Conservation (phyloP, 1,139 yeast genomes). For the Spathaspora jeffriesii region DNA sequence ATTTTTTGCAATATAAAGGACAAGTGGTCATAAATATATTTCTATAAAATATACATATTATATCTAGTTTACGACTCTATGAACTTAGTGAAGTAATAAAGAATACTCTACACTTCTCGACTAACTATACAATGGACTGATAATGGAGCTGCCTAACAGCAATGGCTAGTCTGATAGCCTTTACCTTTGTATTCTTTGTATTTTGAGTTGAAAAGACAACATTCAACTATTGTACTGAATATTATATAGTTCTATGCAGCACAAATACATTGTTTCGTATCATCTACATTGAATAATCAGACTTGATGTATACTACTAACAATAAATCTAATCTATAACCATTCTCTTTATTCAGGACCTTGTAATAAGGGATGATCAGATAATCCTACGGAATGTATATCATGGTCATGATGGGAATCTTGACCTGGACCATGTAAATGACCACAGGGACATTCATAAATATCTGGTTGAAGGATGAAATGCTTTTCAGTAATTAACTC, state of each 20-base stretch:
- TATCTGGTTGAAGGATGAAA: constrained; percentile 3
- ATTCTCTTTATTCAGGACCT: constrained; percentile 30
- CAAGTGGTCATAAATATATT: neutral
- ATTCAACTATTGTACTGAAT: neutral
- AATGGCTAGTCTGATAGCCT: no score
- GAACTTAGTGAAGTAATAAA: neutral
- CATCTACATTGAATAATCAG: neutral
- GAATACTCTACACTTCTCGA: neutral
- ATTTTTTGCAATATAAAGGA: neutral
- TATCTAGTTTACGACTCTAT: neutral
- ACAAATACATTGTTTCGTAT: neutral
- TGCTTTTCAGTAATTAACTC: constrained; percentile 10
- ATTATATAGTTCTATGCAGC: neutral
- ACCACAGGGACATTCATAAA: constrained; percentile 33
- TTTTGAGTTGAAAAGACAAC: neutral
- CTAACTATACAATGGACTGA: neutral
- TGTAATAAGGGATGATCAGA: constrained; percentile 25
- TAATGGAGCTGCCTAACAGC: no score
- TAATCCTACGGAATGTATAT: constrained; percentile 31
- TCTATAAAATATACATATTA: neutral
- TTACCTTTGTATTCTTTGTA: no score
- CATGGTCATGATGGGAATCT: constrained; percentile 22
- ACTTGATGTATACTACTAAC: no score
- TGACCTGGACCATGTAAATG: constrained; percentile 38
- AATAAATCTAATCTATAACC: neutral